Percentiles rank a stretch among this genome's conserved stretches.
These are phyloP conservation scores for Boletus calvinii DNA, from an alignment of 1,284 basidiomycete species.

Conservation along the genomic window DNA sequence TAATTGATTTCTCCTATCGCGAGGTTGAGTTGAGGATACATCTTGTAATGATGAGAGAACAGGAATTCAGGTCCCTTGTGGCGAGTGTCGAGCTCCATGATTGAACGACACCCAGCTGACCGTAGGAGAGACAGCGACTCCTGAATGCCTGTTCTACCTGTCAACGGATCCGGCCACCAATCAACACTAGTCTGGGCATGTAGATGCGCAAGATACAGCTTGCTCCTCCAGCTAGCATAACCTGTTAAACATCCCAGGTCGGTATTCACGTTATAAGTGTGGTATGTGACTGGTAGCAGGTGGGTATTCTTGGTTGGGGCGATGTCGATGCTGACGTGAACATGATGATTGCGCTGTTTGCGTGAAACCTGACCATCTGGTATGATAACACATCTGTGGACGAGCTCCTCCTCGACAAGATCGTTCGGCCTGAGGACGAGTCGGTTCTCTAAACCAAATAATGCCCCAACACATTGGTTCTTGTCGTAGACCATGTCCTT, in stretches of 20 bases:
- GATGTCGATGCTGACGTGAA: no score
- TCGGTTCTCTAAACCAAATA: slow-evolving; percentile 33
- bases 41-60: no score
- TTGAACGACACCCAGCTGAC: neutral
- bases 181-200: slow-evolving; percentile 42
- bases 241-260: slow-evolving; percentile 39
- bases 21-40: neutral
- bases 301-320: no score
- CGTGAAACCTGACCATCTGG: slow-evolving; percentile 31
- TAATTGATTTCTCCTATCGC: neutral
- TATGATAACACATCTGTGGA: slow-evolving; percentile 35
- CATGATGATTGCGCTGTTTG: neutral
- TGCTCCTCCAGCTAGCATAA: slow-evolving; percentile 30
- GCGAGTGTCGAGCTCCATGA: slow-evolving; percentile 3
- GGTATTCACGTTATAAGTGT: slow-evolving; percentile 34
- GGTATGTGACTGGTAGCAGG: no score
- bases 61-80: no score
- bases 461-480: no score
- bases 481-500: no score
- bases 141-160: slow-evolving; percentile 42
- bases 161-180: slow-evolving; percentile 42
- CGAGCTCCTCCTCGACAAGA: neutral
- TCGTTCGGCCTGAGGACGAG: slow-evolving; percentile 37
- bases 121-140: slow-evolving; percentile 29
- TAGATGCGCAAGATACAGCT: slow-evolving; percentile 39